These are phyloP conservation scores for Citeromyces siamensis DNA, from an alignment of 1,139 yeast species.

Conservation along the genomic window DNA sequence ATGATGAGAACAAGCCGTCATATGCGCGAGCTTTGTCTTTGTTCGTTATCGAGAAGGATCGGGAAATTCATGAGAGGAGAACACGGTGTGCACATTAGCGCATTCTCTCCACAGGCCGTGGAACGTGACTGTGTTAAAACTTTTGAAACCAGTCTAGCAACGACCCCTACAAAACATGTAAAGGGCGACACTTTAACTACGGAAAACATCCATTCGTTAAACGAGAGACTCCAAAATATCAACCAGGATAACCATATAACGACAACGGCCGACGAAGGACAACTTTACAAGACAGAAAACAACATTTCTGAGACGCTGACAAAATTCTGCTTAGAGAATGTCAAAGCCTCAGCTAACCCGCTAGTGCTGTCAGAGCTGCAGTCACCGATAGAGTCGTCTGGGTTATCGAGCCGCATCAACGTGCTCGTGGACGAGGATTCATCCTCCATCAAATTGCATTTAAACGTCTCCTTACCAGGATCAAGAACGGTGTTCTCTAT, in stretches of 20 bases:
- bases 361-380: background rate
- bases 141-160: slow-evolving; percentile 1
- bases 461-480: slow-evolving; percentile 10
- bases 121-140: slow-evolving; percentile 1
- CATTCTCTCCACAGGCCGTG: slow-evolving; percentile 1
- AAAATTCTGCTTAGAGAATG: background rate
- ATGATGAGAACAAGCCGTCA: background rate
- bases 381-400: background rate
- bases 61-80: background rate
- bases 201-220: background rate
- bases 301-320: background rate
- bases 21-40: background rate
- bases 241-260: background rate
- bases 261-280: background rate
- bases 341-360: background rate
- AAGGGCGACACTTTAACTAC: background rate
- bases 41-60: background rate
- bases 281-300: background rate
- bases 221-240: background rate
- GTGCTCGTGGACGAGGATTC: slow-evolving; percentile 15
- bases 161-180: background rate
- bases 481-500: slow-evolving; percentile 4
- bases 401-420: background rate
- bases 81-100: background rate
- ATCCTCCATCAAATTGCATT: slow-evolving; percentile 11